A percentile compares a stretch with the other conserved stretches of the same genome.
These are phyloP conservation scores for Yamadazyma laniorum DNA, from an alignment of 805 yeast species.

Conservation along the genomic window DNA sequence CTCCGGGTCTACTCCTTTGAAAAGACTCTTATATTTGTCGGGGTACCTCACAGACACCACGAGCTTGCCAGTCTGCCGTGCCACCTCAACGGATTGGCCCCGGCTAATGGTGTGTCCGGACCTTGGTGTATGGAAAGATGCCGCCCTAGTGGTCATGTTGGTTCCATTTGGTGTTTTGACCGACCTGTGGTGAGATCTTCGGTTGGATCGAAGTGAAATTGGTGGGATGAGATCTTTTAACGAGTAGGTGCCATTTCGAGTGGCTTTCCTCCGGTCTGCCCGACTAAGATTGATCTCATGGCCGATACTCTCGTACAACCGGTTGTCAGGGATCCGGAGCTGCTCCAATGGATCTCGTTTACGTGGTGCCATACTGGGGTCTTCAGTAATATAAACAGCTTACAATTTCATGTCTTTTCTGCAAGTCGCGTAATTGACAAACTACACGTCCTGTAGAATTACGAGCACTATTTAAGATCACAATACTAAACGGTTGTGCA, in stretches of 20 bases:
- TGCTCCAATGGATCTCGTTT: constrained; percentile 23
- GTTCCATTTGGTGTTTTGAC: not conserved
- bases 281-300: constrained; percentile 18
- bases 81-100: not conserved
- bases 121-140: not conserved
- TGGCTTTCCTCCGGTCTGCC: constrained; percentile 22
- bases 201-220: not conserved
- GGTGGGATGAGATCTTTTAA: not conserved
- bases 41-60: constrained; percentile 3
- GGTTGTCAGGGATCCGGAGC: constrained; percentile 30
- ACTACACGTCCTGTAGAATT: constrained; percentile 1
- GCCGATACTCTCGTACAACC: constrained; percentile 23
- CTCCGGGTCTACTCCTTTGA: constrained; percentile 10
- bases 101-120: not conserved
- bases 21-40: constrained; percentile 3
- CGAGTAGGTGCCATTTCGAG: constrained; percentile 6
- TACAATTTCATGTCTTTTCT: not conserved
- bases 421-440: constrained; percentile 3
- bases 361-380: constrained; percentile 20
- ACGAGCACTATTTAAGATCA: not conserved
- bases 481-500: not conserved
- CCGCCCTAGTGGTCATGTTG: not conserved
- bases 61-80: constrained; percentile 1
- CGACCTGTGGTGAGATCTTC: not conserved
- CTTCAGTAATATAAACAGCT: constrained; percentile 2